These are phyloP conservation scores for Tylopilus cervinicoccineus DNA, from an alignment of 768 basidiomycete genomes.

Conservation along the genomic window DNA sequence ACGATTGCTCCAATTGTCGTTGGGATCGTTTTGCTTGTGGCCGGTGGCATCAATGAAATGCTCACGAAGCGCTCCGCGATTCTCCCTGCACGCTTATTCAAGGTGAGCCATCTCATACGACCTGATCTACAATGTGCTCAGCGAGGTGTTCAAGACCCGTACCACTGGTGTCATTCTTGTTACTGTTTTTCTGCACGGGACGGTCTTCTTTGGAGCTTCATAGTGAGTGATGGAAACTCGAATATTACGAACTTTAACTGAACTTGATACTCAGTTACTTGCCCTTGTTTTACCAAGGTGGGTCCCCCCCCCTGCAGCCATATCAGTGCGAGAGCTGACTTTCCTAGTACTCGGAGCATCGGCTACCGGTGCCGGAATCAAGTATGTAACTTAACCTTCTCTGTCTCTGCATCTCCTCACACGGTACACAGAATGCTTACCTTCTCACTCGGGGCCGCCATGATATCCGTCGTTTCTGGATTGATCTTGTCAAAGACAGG, in stretches of 20 bases:
- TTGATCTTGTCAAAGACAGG: slow-evolving; percentile 53
- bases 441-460: slow-evolving; percentile 58
- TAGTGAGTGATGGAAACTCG: slow-evolving; percentile 17
- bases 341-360: slow-evolving; percentile 58
- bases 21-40: slow-evolving; percentile 51
- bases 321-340: slow-evolving; percentile 4
- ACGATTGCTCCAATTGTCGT: slow-evolving; percentile 63
- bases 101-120: slow-evolving; percentile 35
- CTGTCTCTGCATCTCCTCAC: background rate
- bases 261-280: slow-evolving; percentile 41
- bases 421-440: slow-evolving; percentile 57
- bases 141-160: slow-evolving; percentile 47
- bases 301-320: background rate
- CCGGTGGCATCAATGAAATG: slow-evolving; percentile 53
- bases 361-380: slow-evolving; percentile 64
- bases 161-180: slow-evolving; percentile 63
- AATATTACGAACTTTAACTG: background rate
- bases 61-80: slow-evolving; percentile 65
- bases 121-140: background rate
- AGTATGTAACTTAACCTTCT: slow-evolving; percentile 35
- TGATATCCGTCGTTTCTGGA: slow-evolving; percentile 55
- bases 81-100: slow-evolving; percentile 71
- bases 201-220: slow-evolving; percentile 52
- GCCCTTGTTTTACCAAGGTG: slow-evolving; percentile 68
- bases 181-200: slow-evolving; percentile 56